These are phyloP conservation scores for Neofusicoccum kwambonambiense DNA, from an alignment of 2,329 filamentous ascomycete genomes.

Conservation along the genomic window DNA sequence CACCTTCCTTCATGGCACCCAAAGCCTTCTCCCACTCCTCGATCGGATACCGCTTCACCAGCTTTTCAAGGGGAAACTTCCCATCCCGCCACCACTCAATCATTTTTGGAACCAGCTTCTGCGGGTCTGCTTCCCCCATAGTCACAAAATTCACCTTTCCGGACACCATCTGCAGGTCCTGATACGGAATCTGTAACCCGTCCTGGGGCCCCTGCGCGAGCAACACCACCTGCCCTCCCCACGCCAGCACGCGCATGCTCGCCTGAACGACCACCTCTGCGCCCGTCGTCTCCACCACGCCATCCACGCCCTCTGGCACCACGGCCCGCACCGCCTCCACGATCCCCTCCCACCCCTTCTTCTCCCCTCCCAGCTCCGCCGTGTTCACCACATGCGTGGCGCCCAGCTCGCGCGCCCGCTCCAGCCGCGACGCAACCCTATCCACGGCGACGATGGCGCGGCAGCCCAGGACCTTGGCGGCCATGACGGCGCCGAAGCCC, in stretches of 20 bases:
- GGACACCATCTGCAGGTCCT: slow-evolving; percentile 45
- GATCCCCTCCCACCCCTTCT: slow-evolving; percentile 19
- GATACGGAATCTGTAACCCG: slow-evolving; percentile 41
- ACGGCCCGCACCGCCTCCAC: slow-evolving; percentile 33
- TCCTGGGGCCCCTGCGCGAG: slow-evolving; percentile 43
- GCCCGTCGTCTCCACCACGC: slow-evolving; percentile 50
- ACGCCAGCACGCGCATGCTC: slow-evolving; percentile 44
- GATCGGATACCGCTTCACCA: background rate
- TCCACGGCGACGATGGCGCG: slow-evolving; percentile 40
- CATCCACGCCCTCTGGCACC: slow-evolving; percentile 31
- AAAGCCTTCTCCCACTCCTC: background rate
- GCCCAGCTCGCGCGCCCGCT: slow-evolving; percentile 38
- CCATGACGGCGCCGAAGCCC: slow-evolving; percentile 48
- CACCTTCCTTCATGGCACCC: background rate
- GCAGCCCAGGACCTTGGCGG: slow-evolving; percentile 43
- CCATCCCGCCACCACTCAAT: slow-evolving; percentile 5
- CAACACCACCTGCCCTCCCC: slow-evolving; percentile 45
- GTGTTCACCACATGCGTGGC: slow-evolving; percentile 42
- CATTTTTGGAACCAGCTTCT: slow-evolving; percentile 23
- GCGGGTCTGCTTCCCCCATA: slow-evolving; percentile 44
- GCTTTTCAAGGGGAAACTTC: background rate
- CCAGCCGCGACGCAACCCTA: slow-evolving; percentile 30
- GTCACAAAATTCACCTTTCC: slow-evolving; percentile 51
- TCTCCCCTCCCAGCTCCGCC: slow-evolving; percentile 9
- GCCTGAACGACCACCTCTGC: slow-evolving; percentile 41